Percentiles rank a stretch among this genome's conserved stretches.
These are phyloP conservation scores for Cymbopogon citratus DNA, from an alignment of 176 grass and related monocot genomes.

Conservation along the genomic window DNA sequence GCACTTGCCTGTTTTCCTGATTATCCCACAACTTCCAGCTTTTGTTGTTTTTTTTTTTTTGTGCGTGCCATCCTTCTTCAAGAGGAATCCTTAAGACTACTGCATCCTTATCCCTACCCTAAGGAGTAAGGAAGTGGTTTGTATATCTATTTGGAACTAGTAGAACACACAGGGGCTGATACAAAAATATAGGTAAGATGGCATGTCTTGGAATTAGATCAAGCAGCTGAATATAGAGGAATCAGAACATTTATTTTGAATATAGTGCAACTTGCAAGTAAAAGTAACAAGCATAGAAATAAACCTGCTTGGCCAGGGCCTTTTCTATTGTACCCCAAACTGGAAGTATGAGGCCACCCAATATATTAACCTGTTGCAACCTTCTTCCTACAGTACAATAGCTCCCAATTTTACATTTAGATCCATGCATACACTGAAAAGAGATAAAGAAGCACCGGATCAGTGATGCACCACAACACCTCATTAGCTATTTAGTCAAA, in stretches of 20 bases:
- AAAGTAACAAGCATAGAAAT: constrained; percentile 11
- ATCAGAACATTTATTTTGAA: background rate
- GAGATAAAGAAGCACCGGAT: constrained; percentile 11
- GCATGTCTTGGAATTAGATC: constrained; percentile 1
- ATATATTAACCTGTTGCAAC: constrained; percentile 85
- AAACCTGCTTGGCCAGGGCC: constrained; percentile 83
- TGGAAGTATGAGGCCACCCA: constrained; percentile 97
- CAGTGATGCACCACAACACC: constrained; percentile 10
- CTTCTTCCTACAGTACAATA: constrained; percentile 95
- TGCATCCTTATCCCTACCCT: background rate
- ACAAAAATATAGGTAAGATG: constrained; percentile 6
- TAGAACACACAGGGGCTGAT: background rate
- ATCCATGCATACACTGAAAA: constrained; percentile 99
- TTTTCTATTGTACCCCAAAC: constrained; percentile 93
- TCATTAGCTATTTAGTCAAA: background rate
- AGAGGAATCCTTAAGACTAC: background rate
- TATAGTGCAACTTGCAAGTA: background rate
- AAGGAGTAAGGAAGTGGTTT: background rate
- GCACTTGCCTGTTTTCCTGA: background rate
- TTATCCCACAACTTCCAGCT: background rate
- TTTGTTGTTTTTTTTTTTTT: too few relatives aligned
- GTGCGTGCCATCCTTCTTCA: background rate
- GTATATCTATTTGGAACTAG: constrained; percentile 16
- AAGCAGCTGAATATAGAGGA: constrained; percentile 14
- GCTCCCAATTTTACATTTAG: constrained; percentile 87